Percentiles rank a stretch among this genome's conserved stretches.
Evolutionary conservation across 2,329 filamentous ascomycete genomes (phyloP).

Genomic region (Colletotrichum tropicicola): DNA sequence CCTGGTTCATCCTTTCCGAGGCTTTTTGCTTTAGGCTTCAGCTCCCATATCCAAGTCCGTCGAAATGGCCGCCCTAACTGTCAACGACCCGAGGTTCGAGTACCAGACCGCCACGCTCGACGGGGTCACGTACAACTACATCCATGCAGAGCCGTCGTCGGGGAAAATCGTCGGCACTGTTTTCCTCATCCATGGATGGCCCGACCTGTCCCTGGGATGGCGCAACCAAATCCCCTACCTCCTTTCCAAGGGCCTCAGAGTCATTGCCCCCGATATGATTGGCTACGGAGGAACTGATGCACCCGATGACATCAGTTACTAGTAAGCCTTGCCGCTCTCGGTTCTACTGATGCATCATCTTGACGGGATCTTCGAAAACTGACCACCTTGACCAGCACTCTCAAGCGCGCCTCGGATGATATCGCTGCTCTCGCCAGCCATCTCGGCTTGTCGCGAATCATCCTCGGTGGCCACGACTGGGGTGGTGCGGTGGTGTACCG

Average conservation of each 20-base stretch:
- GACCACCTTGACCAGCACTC: constrained; percentile 65
- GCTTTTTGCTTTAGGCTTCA: too few relatives aligned
- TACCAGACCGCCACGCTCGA: constrained; percentile 18
- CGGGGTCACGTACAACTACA: constrained; percentile 71
- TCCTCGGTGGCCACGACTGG: constrained; percentile 88
- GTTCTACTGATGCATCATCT: neutral
- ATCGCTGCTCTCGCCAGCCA: constrained; percentile 73
- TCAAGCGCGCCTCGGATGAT: constrained; percentile 75
- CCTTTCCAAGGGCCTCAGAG: constrained; percentile 70
- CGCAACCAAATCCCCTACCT: constrained; percentile 81
- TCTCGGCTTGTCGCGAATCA: constrained; percentile 57
- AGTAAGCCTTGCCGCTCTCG: neutral
- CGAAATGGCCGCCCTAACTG: neutral
- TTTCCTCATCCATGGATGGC: constrained; percentile 71
- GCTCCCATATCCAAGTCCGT: too few relatives aligned
- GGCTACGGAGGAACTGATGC: constrained; percentile 79
- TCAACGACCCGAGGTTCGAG: neutral
- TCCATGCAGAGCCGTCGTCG: constrained; percentile 53
- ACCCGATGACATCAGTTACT: constrained; percentile 47
- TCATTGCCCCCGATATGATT: constrained; percentile 80
- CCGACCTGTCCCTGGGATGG: constrained; percentile 80
- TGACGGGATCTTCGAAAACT: neutral
- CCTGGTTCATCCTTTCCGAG: too few relatives aligned
- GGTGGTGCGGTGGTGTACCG: constrained; percentile 78
- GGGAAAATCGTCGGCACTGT: constrained; percentile 47